Evolutionary conservation across 306 rosid genomes (phyloP), one percentile per base, ranked within the genome.

Genomic region (Prunus kanzakura): DNA sequence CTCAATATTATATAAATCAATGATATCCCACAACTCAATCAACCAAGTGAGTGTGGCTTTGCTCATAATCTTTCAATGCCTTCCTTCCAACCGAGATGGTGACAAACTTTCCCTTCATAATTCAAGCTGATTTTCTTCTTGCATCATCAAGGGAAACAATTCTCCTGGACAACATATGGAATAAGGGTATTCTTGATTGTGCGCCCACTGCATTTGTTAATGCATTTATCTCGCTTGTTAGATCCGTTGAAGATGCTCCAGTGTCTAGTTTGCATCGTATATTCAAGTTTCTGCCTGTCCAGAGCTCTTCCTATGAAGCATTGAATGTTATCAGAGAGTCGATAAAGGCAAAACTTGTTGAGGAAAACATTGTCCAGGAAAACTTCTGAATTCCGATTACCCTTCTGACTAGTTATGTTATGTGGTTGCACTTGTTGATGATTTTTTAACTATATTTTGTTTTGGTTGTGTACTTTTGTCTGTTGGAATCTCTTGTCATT

Each of bases 31-130:
- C n/a, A n/a, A n/a, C n/a, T n/a, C n/a, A n/a, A n/a, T n/a, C n/a
- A n/a, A n/a, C n/a, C n/a, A n/a, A n/a, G n/a, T n/a, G n/a, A n/a
- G n/a, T n/a, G n/a, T n/a, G n/a, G n/a, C n/a, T n/a, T n/a, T n/a
- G n/a, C n/a, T n/a, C n/a, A n/a, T n/a, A n/a, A n/a, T n/a, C n/a
- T n/a, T n/a, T n/a, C n/a, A n/a, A n/a, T n/a, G n/a, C 89, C 3
- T 91, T 87, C 77, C 94, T 91, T 71, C 97, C 97, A 8, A 89
- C 97, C 10, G 87, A 86, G 80, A 91, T 89, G 94, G 83, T 91
- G 0, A 89, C 94, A 4, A 77, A 82, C 68, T 91, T 91, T 25
- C 97, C 97, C 1, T 91, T 91, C 76, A 86, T 89, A 63, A 85
- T 90, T 56, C 96, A 90, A 75, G 91, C 91, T 8, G 96, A 90